Evolutionary conservation across 1,284 basidiomycete genomes (phyloP).

Genomic region (Sphagnurus paluster): DNA sequence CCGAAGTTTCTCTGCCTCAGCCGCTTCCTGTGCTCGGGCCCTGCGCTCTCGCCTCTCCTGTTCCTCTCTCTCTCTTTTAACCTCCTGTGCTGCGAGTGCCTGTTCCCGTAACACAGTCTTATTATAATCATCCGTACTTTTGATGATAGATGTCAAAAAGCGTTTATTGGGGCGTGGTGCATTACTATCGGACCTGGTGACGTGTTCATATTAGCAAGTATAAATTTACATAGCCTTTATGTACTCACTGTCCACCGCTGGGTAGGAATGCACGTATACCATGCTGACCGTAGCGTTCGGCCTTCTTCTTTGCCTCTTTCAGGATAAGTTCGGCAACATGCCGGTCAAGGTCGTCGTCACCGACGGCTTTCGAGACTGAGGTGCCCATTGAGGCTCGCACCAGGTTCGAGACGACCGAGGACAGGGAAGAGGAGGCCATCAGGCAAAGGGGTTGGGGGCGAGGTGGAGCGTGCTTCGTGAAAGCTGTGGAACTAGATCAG

Average conservation of each 20-base stretch:
- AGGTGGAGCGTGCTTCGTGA: background rate
- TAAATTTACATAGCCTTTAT: background rate
- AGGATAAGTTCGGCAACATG: conserved; percentile 88
- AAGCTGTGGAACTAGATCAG: background rate
- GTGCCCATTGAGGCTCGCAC: conserved; percentile 81
- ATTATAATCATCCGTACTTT: conserved; percentile 91
- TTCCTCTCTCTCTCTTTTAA: conserved; percentile 59
- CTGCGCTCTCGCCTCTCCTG: conserved; percentile 20
- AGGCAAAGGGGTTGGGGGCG: background rate
- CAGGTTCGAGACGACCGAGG: conserved; percentile 82
- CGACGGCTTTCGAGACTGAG: conserved; percentile 60
- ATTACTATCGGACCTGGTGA: conserved; percentile 49
- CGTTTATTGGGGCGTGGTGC: conserved; percentile 88
- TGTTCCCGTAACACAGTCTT: conserved; percentile 78
- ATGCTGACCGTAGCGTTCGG: conserved; percentile 65
- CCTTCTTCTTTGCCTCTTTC: conserved; percentile 88
- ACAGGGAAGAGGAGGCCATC: conserved; percentile 54
- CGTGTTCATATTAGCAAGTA: background rate
- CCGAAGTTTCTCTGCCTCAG: conserved; percentile 15
- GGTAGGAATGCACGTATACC: conserved; percentile 71
- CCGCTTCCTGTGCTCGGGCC: conserved; percentile 17
- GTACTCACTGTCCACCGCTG: conserved; percentile 34
- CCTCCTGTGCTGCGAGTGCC: conserved; percentile 71
- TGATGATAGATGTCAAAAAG: conserved; percentile 85
- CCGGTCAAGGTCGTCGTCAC: conserved; percentile 83